A percentile compares a stretch with the other conserved stretches of the same genome.
Evolutionary conservation across 1,284 basidiomycete genomes (phyloP).

Genomic region (Tausonia pullulans): DNA sequence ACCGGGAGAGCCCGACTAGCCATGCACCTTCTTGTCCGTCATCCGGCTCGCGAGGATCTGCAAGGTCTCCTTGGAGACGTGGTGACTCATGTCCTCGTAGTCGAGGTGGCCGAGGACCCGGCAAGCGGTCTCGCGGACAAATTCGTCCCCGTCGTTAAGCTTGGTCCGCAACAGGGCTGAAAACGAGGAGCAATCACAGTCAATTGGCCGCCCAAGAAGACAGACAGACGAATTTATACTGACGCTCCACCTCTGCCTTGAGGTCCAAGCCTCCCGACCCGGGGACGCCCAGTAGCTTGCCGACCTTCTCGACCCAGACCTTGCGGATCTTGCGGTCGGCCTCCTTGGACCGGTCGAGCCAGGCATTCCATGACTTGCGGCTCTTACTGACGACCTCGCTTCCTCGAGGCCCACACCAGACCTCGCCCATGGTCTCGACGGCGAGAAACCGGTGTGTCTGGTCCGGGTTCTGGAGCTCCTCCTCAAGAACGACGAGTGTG

Average conservation of each 20-base stretch:
- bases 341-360: conserved; percentile 73
- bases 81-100: conserved; percentile 79
- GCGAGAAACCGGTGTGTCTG: conserved; percentile 61
- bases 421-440: conserved; percentile 73
- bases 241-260: conserved; percentile 54
- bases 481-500: conserved; percentile 88
- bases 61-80: conserved; percentile 57
- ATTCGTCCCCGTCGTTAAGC: conserved; percentile 79
- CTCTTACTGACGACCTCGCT: conserved; percentile 49
- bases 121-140: conserved; percentile 74
- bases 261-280: conserved; percentile 6
- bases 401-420: conserved; percentile 58
- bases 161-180: conserved; percentile 55
- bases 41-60: conserved; percentile 58
- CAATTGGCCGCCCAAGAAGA: not conserved
- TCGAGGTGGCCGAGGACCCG: conserved; percentile 71
- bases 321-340: conserved; percentile 59
- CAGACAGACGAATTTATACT: conserved; percentile 20
- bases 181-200: not conserved
- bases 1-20: no score
- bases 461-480: conserved; percentile 50
- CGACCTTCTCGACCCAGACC: conserved; percentile 58
- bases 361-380: conserved; percentile 70
- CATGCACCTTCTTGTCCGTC: conserved; percentile 68
- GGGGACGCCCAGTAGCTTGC: conserved; percentile 3